A percentile compares a stretch with the other conserved stretches of the same genome.
phyloP scores from a whole-genome alignment of 108 stramenopile genomes.

The Phaeodactylum tricornutum region DNA sequence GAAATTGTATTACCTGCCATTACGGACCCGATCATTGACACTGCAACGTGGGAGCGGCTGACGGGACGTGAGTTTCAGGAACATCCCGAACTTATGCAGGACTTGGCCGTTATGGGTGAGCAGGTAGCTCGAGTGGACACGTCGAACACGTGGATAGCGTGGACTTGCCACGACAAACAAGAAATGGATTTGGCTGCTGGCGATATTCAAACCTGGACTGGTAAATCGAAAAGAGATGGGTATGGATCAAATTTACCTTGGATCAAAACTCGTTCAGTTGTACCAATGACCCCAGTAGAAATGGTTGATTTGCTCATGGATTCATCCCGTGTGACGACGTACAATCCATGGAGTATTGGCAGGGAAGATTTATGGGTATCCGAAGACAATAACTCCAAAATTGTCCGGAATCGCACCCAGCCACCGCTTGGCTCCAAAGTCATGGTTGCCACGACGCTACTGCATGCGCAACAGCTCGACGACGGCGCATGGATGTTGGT shows the following conservation, averaged over 20 bases:
- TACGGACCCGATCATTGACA: constrained; percentile 50
- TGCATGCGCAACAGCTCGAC: constrained; percentile 37
- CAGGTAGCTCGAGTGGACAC: constrained; percentile 17
- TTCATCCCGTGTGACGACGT: constrained; percentile 51
- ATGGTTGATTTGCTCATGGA: constrained; percentile 73
- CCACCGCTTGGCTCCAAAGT: constrained; percentile 53
- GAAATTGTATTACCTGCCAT: too few relatives aligned
- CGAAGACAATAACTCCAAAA: constrained; percentile 49
- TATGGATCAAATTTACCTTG: constrained; percentile 60
- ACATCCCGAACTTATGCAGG: constrained; percentile 31
- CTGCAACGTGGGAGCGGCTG: constrained; percentile 29
- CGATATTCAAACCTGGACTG: constrained; percentile 48
- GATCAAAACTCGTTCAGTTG: constrained; percentile 57
- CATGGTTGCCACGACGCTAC: constrained; percentile 57
- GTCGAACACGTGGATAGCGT: constrained; percentile 32
- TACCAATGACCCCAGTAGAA: constrained; percentile 54
- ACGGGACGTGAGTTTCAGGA: constrained; percentile 57
- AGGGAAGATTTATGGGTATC: constrained; percentile 40
- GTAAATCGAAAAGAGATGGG: constrained; percentile 23
- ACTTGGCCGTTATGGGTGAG: constrained; percentile 40
- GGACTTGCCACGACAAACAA: constrained; percentile 38
- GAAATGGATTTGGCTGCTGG: constrained; percentile 14
- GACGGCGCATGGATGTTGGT: constrained; percentile 58
- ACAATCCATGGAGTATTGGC: constrained; percentile 82
- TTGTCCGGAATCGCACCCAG: constrained; percentile 65